A percentile compares a stretch with the other conserved stretches of the same genome.
Conservation (phyloP, 208 protist genomes). For the Borovskyia barvae region DNA sequence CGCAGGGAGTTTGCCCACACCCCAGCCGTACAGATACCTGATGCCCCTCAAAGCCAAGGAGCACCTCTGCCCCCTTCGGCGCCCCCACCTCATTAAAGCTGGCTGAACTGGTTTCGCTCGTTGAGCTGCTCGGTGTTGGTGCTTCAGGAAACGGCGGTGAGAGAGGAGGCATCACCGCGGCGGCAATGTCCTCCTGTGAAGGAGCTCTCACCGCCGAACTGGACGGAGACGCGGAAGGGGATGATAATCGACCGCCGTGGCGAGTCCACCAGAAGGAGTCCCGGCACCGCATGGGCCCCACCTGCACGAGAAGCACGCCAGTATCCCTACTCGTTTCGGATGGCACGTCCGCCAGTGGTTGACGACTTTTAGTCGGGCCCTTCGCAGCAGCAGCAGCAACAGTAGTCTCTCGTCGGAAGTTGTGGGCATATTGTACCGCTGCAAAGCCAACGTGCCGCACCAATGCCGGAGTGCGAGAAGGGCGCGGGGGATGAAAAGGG, state of each 20-base stretch:
- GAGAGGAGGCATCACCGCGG: not conserved
- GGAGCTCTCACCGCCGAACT: too few relatives aligned
- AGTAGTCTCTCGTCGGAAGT: conserved; percentile 22
- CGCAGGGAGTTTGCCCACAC: too few relatives aligned
- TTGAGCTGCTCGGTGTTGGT: not conserved
- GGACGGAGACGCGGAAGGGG: not conserved
- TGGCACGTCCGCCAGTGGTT: not conserved
- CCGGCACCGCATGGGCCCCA: conserved; percentile 8
- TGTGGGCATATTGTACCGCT: conserved; percentile 44
- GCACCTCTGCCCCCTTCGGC: not conserved
- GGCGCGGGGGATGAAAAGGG: too few relatives aligned
- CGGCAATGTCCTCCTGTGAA: not conserved
- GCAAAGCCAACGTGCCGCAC: conserved; percentile 34
- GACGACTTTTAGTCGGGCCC: not conserved
- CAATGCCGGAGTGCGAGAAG: too few relatives aligned
- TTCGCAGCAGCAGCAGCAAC: not conserved
- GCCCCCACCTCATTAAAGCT: not conserved
- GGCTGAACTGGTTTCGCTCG: not conserved
- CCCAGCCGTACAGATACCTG: not conserved
- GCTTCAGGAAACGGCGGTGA: not conserved
- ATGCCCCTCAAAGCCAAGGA: conserved; percentile 13
- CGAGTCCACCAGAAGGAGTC: not conserved
- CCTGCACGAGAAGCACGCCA: conserved; percentile 8
- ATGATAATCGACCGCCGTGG: not conserved
- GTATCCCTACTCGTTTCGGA: not conserved